These are phyloP conservation scores for Pleurotus djamor DNA, from an alignment of 768 basidiomycete genomes.

Conservation along the genomic window DNA sequence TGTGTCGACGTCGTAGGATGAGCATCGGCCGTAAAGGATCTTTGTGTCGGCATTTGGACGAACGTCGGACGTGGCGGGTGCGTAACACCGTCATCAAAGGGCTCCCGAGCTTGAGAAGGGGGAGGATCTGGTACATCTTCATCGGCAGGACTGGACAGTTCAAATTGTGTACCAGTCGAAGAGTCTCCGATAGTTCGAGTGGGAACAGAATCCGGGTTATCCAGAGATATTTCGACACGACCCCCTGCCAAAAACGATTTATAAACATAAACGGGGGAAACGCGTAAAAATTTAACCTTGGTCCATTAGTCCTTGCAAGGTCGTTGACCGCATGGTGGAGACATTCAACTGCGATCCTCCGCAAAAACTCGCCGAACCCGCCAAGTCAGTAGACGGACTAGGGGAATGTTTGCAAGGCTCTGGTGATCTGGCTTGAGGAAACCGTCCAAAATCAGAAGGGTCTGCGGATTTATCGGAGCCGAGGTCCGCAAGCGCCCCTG, in stretches of 20 bases:
- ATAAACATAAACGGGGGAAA: neutral
- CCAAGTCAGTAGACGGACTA: neutral
- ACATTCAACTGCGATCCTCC: slow-evolving; percentile 18
- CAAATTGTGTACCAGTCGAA: slow-evolving; percentile 32
- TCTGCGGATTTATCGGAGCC: slow-evolving; percentile 17
- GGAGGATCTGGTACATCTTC: neutral
- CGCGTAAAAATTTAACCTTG: slow-evolving; percentile 36
- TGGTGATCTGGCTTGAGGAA: neutral
- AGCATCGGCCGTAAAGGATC: slow-evolving; percentile 26
- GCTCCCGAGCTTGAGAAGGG: neutral
- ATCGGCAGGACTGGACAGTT: slow-evolving; percentile 4
- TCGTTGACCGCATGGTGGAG: slow-evolving; percentile 29
- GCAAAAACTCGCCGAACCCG: neutral
- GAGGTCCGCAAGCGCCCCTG: slow-evolving; percentile 13
- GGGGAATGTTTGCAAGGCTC: neutral
- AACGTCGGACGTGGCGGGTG: slow-evolving; percentile 29
- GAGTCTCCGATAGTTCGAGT: slow-evolving; percentile 39
- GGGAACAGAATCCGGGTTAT: slow-evolving; percentile 32
- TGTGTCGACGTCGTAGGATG: slow-evolving; percentile 18
- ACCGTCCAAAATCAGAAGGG: slow-evolving; percentile 16
- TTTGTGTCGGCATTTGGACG: slow-evolving; percentile 32
- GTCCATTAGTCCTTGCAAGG: slow-evolving; percentile 68
- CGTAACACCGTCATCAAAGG: neutral
- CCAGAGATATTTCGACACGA: slow-evolving; percentile 49
- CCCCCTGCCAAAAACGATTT: slow-evolving; percentile 35